Evolutionary conservation across 1,284 basidiomycete species (phyloP), one percentile per base, ranked within the genome.

Genomic region (Paramarasmius palmivorus): DNA sequence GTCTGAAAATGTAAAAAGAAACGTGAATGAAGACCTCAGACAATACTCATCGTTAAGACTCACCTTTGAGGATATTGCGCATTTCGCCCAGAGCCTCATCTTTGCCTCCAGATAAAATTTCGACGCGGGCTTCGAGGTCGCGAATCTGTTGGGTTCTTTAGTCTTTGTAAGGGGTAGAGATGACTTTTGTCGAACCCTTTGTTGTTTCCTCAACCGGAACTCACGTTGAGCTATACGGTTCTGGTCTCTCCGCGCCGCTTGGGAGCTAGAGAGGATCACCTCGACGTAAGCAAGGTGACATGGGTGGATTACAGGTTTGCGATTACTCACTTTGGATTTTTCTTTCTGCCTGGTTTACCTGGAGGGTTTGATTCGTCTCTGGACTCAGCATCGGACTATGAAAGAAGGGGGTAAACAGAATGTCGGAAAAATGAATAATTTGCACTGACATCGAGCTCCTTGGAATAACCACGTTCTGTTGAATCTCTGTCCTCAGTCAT

Each of bases 151-250:
- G 45, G 49, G 52, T 12, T 26, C 48, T 8, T 49, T 26, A 54
- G 40, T 55, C 53, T 50, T 26, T 32, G 29, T 32, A 29, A n/a
- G 9, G 34, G 45, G 22, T 34, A 44, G 14, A 40, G 54, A 45
- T 52, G 29, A 48, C 23, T 49, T 35, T 22, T 41, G 23, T 67
- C 77, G 59, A 56, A 86, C 85, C 68, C 88, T 80, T 63, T 92
- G 92, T 68, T 95, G 93, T 68, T 95, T 95, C 61, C 93, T 78
- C 50, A 94, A 76, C 39, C 93, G 83, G 64, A 96, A 96, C 70
- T 96, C 93, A 46, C 93, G 83, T 69, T 96, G 94, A 1, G 93
- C 93, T 55, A 95, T 93, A 53, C 94, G 82, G 67, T 96, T 96
- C 71, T 96, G 93, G 72, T 93, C 90, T 60, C 90, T 82, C 62